Percentiles rank a stretch among this genome's conserved stretches.
These are phyloP conservation scores for Scolecobasidium constrictum DNA, from an alignment of 2,329 filamentous ascomycete species.

Conservation along the genomic window DNA sequence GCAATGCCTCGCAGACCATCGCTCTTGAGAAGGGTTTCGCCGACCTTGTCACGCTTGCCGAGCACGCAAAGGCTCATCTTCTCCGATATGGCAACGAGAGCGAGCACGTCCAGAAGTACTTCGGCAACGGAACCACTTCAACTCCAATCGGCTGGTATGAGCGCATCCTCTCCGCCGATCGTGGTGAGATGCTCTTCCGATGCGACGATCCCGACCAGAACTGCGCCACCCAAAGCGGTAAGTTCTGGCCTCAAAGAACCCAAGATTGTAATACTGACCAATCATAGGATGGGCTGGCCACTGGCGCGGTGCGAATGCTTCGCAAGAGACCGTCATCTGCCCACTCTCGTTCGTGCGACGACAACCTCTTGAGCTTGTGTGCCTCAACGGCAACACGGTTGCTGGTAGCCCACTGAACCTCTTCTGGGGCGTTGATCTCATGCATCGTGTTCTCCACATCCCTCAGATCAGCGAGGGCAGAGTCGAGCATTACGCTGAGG, in stretches of 20 bases:
- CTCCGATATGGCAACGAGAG: slow-evolving; percentile 47
- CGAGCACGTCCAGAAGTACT: slow-evolving; percentile 54
- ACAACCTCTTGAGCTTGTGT: slow-evolving; percentile 47
- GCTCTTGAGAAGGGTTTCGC: slow-evolving; percentile 47
- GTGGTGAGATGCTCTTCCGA: slow-evolving; percentile 48
- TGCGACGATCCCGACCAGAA: slow-evolving; percentile 60
- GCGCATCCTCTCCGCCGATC: slow-evolving; percentile 47
- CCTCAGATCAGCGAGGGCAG: slow-evolving; percentile 47
- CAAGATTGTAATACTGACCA: background rate
- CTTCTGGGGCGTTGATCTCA: slow-evolving; percentile 55
- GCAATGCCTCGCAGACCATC: slow-evolving; percentile 49
- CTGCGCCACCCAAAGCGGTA: slow-evolving; percentile 32
- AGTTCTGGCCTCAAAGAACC: background rate
- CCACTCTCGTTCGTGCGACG: slow-evolving; percentile 49
- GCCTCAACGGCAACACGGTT: slow-evolving; percentile 52
- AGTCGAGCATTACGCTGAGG: slow-evolving; percentile 53
- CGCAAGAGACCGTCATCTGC: slow-evolving; percentile 60
- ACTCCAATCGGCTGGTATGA: slow-evolving; percentile 53
- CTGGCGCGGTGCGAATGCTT: slow-evolving; percentile 55
- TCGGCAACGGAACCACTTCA: slow-evolving; percentile 48
- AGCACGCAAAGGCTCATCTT: slow-evolving; percentile 53
- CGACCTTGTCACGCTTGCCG: slow-evolving; percentile 47
- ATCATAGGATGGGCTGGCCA: slow-evolving; percentile 53
- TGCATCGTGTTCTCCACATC: slow-evolving; percentile 57
- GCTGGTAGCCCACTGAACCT: slow-evolving; percentile 44